Evolutionary conservation across 768 basidiomycete species (phyloP), one percentile per base, ranked within the genome.

Genomic region (Lyophyllum shimeji): DNA sequence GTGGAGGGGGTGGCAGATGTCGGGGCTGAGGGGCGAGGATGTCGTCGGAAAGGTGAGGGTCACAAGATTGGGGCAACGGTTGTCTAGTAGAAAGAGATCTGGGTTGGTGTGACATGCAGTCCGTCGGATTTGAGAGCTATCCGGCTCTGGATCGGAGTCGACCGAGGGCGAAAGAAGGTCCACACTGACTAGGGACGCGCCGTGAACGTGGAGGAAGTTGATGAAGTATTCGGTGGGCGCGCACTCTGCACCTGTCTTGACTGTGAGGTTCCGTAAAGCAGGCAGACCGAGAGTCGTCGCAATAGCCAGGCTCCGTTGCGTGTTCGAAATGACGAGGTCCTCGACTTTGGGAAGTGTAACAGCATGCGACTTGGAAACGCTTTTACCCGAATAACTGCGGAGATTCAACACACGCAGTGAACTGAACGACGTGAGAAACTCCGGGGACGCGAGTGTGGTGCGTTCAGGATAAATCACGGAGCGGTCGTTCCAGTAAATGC

Each of bases 321-420:
- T 65, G 27, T 71, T 76, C 3, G 79, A 79, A 13, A 81, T 59
- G 46, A 81, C 73, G 39, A 82, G 69, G 49, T 76, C 67, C 52
- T 71, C 65, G 21, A 82, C 71, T 47, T 52, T 59, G n/a, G 80
- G 78, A 27, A 83, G 70, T 9, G 67, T 69, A 42, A 70, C 68
- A 17, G 55, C 57, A 34, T 64, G 52, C 57, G 61, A n/a, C 57
- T 56, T 23, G 53, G 50, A 42, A 60, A 48, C 40, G 37, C 67
- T 64, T 47, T 54, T 60, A 5, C 72, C 73, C 15, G 71, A 61
- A 49, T 76, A 72, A 66, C 76, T 71, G 23, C 78, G 72, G 23
- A 84, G 65, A 64, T 82, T 81, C 9, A 84, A 68, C 43, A 76
- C 68, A 31, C 75, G 73, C 53, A 83, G 63, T 5, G 71, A 60